Conservation (phyloP, 352 stramenopile genomes). For the Phytophthora tentaculata region DNA sequence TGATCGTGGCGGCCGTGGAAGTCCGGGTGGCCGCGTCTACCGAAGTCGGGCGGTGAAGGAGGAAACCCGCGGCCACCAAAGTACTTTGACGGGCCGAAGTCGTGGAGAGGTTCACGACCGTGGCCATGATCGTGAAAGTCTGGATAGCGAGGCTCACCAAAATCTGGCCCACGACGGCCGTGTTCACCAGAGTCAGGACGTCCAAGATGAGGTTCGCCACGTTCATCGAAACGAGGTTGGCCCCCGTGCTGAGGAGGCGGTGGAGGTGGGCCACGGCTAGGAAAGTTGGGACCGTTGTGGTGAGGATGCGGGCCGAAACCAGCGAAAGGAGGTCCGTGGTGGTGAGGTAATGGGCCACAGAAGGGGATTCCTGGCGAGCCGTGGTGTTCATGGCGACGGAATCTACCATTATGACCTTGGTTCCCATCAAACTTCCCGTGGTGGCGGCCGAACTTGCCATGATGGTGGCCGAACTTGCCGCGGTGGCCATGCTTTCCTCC, state of each 20-base stretch:
- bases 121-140: too few relatives aligned
- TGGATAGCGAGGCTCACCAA: too few relatives aligned
- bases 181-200: constrained; percentile 3
- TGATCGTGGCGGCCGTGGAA: too few relatives aligned
- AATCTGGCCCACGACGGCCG: neutral
- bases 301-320: constrained; percentile 4
- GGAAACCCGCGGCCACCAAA: too few relatives aligned
- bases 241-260: neutral
- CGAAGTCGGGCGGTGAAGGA: too few relatives aligned
- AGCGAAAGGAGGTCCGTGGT: constrained; percentile 4
- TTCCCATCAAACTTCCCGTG: constrained; percentile 22
- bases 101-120: too few relatives aligned
- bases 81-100: too few relatives aligned
- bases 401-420: too few relatives aligned
- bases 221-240: too few relatives aligned
- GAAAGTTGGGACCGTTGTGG: constrained; percentile 5
- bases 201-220: too few relatives aligned
- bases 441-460: neutral
- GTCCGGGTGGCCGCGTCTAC: too few relatives aligned
- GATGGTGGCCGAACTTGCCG: constrained; percentile 17
- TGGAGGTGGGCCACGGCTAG: constrained; percentile 7
- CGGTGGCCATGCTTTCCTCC: constrained; percentile 32
- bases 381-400: constrained; percentile 24
- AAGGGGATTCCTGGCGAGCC: constrained; percentile 18
- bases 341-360: neutral